These are phyloP conservation scores for Sporobolomyces roseus DNA, from an alignment of 768 basidiomycete species.

Conservation along the genomic window DNA sequence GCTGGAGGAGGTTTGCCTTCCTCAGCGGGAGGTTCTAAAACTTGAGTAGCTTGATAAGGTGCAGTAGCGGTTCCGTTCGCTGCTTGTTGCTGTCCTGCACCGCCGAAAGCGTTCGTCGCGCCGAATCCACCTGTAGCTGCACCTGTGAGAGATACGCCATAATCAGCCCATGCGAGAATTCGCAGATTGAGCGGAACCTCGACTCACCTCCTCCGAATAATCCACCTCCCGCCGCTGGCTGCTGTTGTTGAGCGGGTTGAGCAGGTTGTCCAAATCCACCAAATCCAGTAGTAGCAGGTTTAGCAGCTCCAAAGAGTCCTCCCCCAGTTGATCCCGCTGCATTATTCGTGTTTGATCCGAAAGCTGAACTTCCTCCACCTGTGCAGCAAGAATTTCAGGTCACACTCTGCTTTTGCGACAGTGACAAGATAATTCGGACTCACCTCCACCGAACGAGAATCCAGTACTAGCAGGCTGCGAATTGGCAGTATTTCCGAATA, in stretches of 20 bases:
- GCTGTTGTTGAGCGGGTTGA: conserved; percentile 20
- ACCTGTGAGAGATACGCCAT: too few relatives aligned
- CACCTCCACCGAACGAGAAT: conserved; percentile 35
- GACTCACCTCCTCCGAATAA: conserved; percentile 33
- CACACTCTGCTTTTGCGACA: not conserved
- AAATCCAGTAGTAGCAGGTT: conserved; percentile 39
- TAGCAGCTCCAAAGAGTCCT: conserved; percentile 29
- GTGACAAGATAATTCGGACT: not conserved
- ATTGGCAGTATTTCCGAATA: conserved; percentile 41
- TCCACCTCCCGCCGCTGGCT: conserved; percentile 16
- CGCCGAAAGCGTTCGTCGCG: not conserved
- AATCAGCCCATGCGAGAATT: too few relatives aligned
- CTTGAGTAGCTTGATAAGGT: conserved; percentile 31
- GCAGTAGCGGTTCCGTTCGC: conserved; percentile 29
- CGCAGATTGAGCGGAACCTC: too few relatives aligned
- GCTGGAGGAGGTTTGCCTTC: conserved; percentile 38
- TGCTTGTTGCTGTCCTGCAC: too few relatives aligned
- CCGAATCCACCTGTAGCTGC: conserved; percentile 25
- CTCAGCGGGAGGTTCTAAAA: conserved; percentile 37
- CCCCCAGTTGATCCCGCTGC: conserved; percentile 8
- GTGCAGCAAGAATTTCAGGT: not conserved
- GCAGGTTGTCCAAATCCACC: conserved; percentile 40
- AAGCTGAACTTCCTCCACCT: conserved; percentile 28
- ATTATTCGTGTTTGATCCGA: conserved; percentile 19
- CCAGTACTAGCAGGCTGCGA: conserved; percentile 14